A percentile compares a stretch with the other conserved stretches of the same genome.
Conservation (phyloP, 1,139 yeast species). For the Yamadazyma sp. region DNA sequence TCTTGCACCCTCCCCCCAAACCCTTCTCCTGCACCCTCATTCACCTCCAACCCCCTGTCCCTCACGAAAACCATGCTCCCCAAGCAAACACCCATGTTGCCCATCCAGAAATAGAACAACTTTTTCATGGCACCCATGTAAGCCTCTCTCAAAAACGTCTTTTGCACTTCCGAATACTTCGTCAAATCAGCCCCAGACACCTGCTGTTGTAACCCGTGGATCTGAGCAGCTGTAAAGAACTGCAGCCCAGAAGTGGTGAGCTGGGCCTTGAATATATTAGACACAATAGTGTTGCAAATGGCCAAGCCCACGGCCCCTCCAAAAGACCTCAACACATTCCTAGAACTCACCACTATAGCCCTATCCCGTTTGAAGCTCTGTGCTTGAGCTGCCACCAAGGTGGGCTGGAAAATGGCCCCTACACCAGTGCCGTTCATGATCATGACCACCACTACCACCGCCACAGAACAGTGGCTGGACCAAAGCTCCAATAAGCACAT, state of each 20-base stretch:
- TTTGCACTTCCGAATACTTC: slow-evolving; percentile 10
- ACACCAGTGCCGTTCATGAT: slow-evolving; percentile 45
- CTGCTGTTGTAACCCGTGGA: slow-evolving; percentile 3
- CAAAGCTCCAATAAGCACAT: slow-evolving; percentile 34
- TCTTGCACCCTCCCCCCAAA: too few species aligned
- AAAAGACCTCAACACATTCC: slow-evolving; percentile 49
- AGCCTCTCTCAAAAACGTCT: slow-evolving; percentile 22
- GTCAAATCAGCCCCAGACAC: neutral
- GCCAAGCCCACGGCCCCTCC: slow-evolving; percentile 56
- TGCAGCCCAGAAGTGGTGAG: too few species aligned
- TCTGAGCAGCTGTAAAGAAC: slow-evolving; percentile 1
- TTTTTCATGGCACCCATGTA: slow-evolving; percentile 30
- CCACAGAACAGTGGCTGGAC: slow-evolving; percentile 25
- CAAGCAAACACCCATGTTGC: slow-evolving; percentile 34
- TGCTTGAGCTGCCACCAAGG: slow-evolving; percentile 52
- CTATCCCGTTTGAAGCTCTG: slow-evolving; percentile 46
- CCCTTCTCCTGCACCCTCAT: neutral
- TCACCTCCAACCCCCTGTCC: slow-evolving; percentile 33
- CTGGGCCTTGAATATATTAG: slow-evolving; percentile 42
- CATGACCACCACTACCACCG: slow-evolving; percentile 30
- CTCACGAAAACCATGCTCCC: slow-evolving; percentile 26
- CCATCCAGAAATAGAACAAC: slow-evolving; percentile 35
- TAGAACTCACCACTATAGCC: slow-evolving; percentile 49
- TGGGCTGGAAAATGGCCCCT: slow-evolving; percentile 53
- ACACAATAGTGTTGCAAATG: slow-evolving; percentile 39